phyloP scores from a whole-genome alignment of 23 red algal genomes.

The Gracilaria domingensis region DNA sequence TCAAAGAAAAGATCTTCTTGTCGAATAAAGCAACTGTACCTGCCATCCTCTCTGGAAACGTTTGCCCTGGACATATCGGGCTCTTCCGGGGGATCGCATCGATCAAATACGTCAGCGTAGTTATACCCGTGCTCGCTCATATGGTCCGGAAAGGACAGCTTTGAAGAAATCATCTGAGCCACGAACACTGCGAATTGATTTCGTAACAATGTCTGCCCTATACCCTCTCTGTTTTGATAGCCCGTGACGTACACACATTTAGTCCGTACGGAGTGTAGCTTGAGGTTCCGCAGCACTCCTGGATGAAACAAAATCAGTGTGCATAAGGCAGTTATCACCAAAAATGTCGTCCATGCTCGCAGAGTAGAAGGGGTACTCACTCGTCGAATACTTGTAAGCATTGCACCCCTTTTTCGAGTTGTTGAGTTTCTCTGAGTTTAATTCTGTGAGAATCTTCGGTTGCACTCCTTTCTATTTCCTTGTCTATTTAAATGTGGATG shows the following conservation, averaged over 20 bases:
- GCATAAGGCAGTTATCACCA: background rate
- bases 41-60: background rate
- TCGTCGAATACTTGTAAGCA: too few species aligned
- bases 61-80: too few species aligned
- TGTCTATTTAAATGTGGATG: too few species aligned
- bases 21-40: background rate
- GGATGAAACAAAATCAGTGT: background rate
- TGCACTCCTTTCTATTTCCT: too few species aligned
- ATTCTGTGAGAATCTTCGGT: too few species aligned
- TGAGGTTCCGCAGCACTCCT: background rate
- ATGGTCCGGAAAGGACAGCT: background rate
- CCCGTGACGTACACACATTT: constrained; percentile 1
- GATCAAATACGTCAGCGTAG: constrained; percentile 1
- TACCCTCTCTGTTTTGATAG: constrained; percentile 20
- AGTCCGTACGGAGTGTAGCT: background rate
- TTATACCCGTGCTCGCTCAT: constrained; percentile 5
- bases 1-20: background rate
- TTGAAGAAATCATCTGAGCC: background rate
- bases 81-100: background rate
- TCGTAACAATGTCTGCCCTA: constrained; percentile 1
- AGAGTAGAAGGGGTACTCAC: too few species aligned
- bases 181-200: constrained; percentile 35
- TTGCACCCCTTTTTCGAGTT: too few species aligned
- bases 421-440: too few species aligned
- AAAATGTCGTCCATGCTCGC: background rate